These are phyloP conservation scores for Cyberlindnera meyerae DNA, from an alignment of 805 yeast genomes.

Conservation along the genomic window DNA sequence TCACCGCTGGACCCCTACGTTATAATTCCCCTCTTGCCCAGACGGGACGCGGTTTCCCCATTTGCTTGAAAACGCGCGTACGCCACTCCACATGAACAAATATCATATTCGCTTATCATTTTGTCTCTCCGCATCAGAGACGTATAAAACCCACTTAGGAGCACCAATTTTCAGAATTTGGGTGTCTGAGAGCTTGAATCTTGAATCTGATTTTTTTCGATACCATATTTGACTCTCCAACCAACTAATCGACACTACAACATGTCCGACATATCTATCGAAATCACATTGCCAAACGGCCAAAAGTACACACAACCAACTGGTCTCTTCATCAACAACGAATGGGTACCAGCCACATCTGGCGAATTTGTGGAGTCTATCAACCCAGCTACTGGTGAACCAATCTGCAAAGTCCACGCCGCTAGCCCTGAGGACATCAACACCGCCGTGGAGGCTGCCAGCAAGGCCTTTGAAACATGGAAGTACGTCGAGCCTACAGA, in stretches of 20 bases:
- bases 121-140: too few species aligned
- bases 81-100: too few species aligned
- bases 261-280: slow-evolving; percentile 22
- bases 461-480: slow-evolving; percentile 49
- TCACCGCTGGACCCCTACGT: too few species aligned
- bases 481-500: slow-evolving; percentile 39
- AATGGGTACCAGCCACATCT: slow-evolving; percentile 52
- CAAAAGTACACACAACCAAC: slow-evolving; percentile 62
- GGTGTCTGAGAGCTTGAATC: too few species aligned
- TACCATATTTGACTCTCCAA: neutral
- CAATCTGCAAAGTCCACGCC: slow-evolving; percentile 45
- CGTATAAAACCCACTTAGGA: too few species aligned
- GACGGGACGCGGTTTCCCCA: too few species aligned
- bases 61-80: too few species aligned
- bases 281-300: slow-evolving; percentile 63
- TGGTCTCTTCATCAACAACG: slow-evolving; percentile 73
- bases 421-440: slow-evolving; percentile 51
- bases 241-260: neutral
- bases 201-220: neutral
- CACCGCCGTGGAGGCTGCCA: slow-evolving; percentile 48
- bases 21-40: too few species aligned
- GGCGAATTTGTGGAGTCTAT: slow-evolving; percentile 34
- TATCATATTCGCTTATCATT: too few species aligned
- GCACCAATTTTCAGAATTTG: too few species aligned
- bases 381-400: slow-evolving; percentile 52